A percentile compares a stretch with the other conserved stretches of the same genome.
phyloP scores from a whole-genome alignment of 805 yeast genomes.

The Ogataea trehaloabstinens region DNA sequence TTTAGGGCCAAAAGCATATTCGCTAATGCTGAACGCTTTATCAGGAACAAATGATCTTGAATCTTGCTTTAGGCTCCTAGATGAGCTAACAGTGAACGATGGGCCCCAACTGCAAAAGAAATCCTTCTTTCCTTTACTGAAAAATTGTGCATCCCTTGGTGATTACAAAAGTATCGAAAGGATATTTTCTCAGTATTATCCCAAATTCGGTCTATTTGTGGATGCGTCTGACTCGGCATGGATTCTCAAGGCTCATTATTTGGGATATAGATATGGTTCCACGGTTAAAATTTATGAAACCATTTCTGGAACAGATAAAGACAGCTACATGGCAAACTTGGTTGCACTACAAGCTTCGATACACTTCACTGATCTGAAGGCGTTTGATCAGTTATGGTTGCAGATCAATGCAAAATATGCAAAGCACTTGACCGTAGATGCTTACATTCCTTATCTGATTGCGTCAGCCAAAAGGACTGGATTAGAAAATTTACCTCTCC shows the following conservation, averaged over 20 bases:
- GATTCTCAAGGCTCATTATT: slow-evolving; percentile 24
- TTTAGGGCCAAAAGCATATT: slow-evolving; percentile 31
- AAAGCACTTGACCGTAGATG: slow-evolving; percentile 11
- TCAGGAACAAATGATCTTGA: slow-evolving; percentile 37
- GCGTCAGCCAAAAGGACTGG: slow-evolving; percentile 20
- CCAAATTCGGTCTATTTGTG: slow-evolving; percentile 20
- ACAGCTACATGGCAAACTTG: slow-evolving; percentile 14
- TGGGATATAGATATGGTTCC: slow-evolving; percentile 22
- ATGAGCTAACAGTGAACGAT: slow-evolving; percentile 20
- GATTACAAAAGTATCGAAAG: slow-evolving; percentile 26
- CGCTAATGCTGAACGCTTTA: slow-evolving; percentile 34
- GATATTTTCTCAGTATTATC: slow-evolving; percentile 21
- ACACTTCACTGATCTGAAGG: slow-evolving; percentile 10
- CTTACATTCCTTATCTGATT: slow-evolving; percentile 21
- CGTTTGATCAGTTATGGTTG: slow-evolving; percentile 24
- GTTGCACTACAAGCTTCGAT: slow-evolving; percentile 25
- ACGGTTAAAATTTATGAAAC: slow-evolving; percentile 19
- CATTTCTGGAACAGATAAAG: slow-evolving; percentile 5
- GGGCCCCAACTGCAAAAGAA: slow-evolving; percentile 9
- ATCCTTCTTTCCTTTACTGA: slow-evolving; percentile 20
- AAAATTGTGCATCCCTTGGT: slow-evolving; percentile 19
- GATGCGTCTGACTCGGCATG: slow-evolving; percentile 20
- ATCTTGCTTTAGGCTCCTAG: slow-evolving; percentile 33
- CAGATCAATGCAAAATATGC: slow-evolving; percentile 9
- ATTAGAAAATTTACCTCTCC: slow-evolving; percentile 10